Evolutionary conservation across 352 stramenopile genomes (phyloP).

Genomic region (Pythium rishiriense): DNA sequence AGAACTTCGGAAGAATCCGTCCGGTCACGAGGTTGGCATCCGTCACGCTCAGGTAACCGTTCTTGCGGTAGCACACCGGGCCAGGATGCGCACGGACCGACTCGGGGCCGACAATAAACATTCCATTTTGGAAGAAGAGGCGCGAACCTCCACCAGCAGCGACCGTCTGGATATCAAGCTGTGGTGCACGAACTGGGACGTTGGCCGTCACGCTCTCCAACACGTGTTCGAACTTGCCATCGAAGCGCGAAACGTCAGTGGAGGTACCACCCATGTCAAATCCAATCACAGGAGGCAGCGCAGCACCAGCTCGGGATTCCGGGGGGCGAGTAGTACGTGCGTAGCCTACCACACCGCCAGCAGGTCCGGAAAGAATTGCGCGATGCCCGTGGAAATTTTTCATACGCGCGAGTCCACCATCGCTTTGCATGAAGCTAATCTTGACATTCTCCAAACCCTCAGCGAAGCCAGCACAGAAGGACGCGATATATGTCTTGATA

Average conservation of each 20-base stretch:
- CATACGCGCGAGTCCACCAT: slow-evolving; percentile 96
- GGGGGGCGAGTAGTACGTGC: slow-evolving; percentile 90
- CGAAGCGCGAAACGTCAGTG: slow-evolving; percentile 97
- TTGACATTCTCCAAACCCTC: slow-evolving; percentile 85
- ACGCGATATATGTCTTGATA: slow-evolving; percentile 96
- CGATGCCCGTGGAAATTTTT: slow-evolving; percentile 92
- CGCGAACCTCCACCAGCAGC: slow-evolving; percentile 95
- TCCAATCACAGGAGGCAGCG: slow-evolving; percentile 87
- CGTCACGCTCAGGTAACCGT: slow-evolving; percentile 95
- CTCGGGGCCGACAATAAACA: slow-evolving; percentile 98
- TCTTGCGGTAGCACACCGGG: slow-evolving; percentile 97
- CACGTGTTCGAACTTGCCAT: slow-evolving; percentile 96
- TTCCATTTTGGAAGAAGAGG: slow-evolving; percentile 96
- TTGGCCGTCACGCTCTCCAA: slow-evolving; percentile 98
- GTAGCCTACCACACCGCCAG: slow-evolving; percentile 96
- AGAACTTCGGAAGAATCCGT: slow-evolving; percentile 96
- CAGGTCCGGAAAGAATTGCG: slow-evolving; percentile 93
- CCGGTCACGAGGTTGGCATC: slow-evolving; percentile 99
- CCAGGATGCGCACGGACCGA: slow-evolving; percentile 96
- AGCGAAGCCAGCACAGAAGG: slow-evolving; percentile 97
- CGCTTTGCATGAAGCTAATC: slow-evolving; percentile 99
- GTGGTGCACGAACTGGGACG: slow-evolving; percentile 96
- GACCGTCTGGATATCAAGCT: slow-evolving; percentile 99
- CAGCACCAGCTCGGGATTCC: slow-evolving; percentile 21
- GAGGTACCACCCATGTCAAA: slow-evolving; percentile 99